A percentile compares a stretch with the other conserved stretches of the same genome.
Conservation (phyloP, 352 stramenopile species). For the Pythium dissotocum region DNA sequence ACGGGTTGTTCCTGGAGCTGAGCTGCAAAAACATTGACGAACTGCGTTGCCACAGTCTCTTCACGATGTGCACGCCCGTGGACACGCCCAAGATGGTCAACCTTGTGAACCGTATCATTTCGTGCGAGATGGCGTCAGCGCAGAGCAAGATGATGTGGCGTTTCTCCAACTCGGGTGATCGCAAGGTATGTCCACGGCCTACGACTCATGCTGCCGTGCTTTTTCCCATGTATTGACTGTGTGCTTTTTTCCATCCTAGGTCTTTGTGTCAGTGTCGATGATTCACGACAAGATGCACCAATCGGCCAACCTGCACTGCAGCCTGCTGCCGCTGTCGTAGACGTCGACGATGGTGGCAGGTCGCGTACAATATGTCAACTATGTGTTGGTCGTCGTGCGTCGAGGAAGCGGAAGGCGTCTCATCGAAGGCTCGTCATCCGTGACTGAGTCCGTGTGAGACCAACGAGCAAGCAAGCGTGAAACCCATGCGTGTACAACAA, state of each 20-base stretch:
- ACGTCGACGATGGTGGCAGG: background rate
- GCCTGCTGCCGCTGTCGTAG: constrained; percentile 72
- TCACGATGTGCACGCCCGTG: constrained; percentile 77
- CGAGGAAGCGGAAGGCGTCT: constrained; percentile 11
- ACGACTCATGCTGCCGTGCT: background rate
- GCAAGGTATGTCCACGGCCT: constrained; percentile 48
- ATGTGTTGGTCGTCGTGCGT: constrained; percentile 25
- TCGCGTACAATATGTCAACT: constrained; percentile 10
- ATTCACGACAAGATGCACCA: constrained; percentile 76
- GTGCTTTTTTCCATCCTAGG: constrained; percentile 31
- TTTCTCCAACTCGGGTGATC: constrained; percentile 64
- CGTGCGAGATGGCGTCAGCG: constrained; percentile 73
- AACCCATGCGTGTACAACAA: constrained; percentile 15
- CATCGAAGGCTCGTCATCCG: constrained; percentile 8
- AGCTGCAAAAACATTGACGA: constrained; percentile 83
- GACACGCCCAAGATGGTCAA: constrained; percentile 83
- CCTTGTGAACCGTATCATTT: constrained; percentile 73
- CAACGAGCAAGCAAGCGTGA: constrained; percentile 9
- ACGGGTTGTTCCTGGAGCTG: constrained; percentile 73
- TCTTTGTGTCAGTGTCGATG: constrained; percentile 86
- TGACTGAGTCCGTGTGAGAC: background rate
- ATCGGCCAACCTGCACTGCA: constrained; percentile 81
- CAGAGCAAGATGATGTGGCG: constrained; percentile 89
- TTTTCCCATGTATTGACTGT: constrained; percentile 5
- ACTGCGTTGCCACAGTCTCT: constrained; percentile 72